These are phyloP conservation scores for Phytophthora kernoviae DNA, from an alignment of 352 stramenopile genomes.

Conservation along the genomic window DNA sequence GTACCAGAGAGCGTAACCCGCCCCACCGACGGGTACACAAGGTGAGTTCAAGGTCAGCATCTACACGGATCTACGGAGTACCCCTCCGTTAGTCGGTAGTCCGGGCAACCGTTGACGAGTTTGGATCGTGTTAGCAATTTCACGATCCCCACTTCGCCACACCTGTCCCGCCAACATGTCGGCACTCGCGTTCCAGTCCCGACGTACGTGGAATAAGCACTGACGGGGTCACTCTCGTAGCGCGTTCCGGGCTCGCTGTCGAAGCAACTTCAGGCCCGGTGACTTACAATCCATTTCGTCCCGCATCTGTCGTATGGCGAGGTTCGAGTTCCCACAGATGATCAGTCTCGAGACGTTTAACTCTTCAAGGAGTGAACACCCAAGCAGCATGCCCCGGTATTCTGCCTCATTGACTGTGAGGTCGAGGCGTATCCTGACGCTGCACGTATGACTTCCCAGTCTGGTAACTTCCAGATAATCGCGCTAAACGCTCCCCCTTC, in stretches of 20 bases:
- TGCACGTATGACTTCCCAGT: slow-evolving; percentile 4
- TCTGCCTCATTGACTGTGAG: slow-evolving; percentile 29
- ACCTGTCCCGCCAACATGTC: slow-evolving; percentile 1
- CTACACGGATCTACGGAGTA: too few relatives aligned
- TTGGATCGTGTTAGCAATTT: not conserved
- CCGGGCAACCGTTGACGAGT: not conserved
- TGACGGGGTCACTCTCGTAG: not conserved
- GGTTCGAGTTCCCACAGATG: slow-evolving; percentile 6
- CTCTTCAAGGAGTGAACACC: not conserved
- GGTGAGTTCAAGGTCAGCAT: too few relatives aligned
- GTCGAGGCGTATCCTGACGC: not conserved
- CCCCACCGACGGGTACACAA: too few relatives aligned
- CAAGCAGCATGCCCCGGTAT: slow-evolving; percentile 15
- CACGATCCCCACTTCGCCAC: not conserved
- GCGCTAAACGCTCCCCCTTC: not conserved
- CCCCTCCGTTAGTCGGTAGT: too few relatives aligned
- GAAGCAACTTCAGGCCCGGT: not conserved
- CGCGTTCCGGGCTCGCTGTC: not conserved
- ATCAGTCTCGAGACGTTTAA: not conserved
- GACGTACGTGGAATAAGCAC: not conserved
- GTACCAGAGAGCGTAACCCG: too few relatives aligned
- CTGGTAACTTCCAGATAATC: slow-evolving; percentile 13
- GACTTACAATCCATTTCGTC: slow-evolving; percentile 9
- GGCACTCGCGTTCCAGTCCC: slow-evolving; percentile 13
- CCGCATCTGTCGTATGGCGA: slow-evolving; percentile 2